Evolutionary conservation across 192 early-diverging fungal species (phyloP).

Genomic region (Dissophora globulifera): DNA sequence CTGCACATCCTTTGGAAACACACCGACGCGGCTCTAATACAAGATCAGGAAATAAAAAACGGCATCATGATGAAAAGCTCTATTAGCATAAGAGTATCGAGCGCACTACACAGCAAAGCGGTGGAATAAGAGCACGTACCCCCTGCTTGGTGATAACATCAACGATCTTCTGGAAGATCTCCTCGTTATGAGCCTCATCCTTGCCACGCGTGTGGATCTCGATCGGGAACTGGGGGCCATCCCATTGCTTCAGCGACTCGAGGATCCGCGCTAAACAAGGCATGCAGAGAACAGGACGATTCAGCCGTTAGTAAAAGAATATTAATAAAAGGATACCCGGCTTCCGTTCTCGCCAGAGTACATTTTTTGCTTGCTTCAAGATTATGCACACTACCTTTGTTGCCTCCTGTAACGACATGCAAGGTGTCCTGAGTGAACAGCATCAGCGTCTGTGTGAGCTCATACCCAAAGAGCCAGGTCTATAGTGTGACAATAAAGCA

Average conservation of each 20-base stretch:
- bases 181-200: conserved; percentile 77
- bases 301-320: no score
- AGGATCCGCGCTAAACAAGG: conserved; percentile 65
- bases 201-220: conserved; percentile 84
- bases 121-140: no score
- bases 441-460: conserved; percentile 88
- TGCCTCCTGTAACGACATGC: conserved; percentile 80
- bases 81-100: no score
- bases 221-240: conserved; percentile 69
- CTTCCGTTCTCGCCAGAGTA: no score
- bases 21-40: conserved; percentile 73
- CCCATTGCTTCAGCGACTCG: conserved; percentile 70
- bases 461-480: conserved; percentile 94
- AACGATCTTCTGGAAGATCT: conserved; percentile 68
- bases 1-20: conserved; percentile 80
- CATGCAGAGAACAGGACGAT: background rate
- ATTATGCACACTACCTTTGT: conserved; percentile 71
- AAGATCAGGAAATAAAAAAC: no score
- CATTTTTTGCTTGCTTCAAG: no score
- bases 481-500: conserved; percentile 44
- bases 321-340: background rate
- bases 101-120: no score
- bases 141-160: conserved; percentile 58
- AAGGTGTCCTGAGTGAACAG: conserved; percentile 80
- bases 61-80: no score